phyloP scores from a whole-genome alignment of 2,329 filamentous ascomycete genomes.

The Diaporthe ampelina region DNA sequence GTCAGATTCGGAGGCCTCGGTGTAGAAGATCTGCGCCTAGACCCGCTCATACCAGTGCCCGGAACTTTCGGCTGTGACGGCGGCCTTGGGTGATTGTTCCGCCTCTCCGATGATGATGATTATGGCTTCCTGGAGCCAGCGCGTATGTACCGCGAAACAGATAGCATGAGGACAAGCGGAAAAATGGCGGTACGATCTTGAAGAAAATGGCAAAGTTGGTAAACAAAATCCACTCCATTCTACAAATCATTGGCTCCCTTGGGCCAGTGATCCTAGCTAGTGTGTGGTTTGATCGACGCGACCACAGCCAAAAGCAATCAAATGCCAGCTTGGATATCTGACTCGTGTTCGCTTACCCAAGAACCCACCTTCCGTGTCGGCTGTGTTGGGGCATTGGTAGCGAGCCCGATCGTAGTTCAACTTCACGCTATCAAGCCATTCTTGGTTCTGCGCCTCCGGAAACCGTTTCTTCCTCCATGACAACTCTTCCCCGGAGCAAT shows the following conservation, averaged over 20 bases:
- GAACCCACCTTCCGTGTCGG: conserved; percentile 22
- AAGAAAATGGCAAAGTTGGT: background rate
- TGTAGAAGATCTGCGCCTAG: background rate
- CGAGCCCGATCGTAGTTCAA: background rate
- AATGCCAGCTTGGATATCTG: conserved; percentile 5
- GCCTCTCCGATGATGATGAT: background rate
- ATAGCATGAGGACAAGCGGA: background rate
- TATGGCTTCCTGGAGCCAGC: background rate
- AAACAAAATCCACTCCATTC: background rate
- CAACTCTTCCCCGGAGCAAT: conserved; percentile 12
- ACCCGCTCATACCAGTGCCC: conserved; percentile 1
- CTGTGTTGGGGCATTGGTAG: conserved; percentile 22
- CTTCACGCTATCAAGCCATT: conserved; percentile 19
- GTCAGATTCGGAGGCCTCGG: conserved; percentile 19
- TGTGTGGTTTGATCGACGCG: conserved; percentile 24
- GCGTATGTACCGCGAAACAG: background rate
- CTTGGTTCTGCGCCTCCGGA: conserved; percentile 2
- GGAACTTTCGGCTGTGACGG: background rate
- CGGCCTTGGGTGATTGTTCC: background rate
- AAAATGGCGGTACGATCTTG: background rate
- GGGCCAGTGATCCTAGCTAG: background rate
- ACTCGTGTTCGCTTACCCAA: conserved; percentile 30
- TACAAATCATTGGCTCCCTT: background rate
- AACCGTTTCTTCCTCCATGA: background rate
- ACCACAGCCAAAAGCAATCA: conserved; percentile 20